phyloP scores from a whole-genome alignment of 371 early-diverging fungal genomes.

The Modicella reniformis region DNA sequence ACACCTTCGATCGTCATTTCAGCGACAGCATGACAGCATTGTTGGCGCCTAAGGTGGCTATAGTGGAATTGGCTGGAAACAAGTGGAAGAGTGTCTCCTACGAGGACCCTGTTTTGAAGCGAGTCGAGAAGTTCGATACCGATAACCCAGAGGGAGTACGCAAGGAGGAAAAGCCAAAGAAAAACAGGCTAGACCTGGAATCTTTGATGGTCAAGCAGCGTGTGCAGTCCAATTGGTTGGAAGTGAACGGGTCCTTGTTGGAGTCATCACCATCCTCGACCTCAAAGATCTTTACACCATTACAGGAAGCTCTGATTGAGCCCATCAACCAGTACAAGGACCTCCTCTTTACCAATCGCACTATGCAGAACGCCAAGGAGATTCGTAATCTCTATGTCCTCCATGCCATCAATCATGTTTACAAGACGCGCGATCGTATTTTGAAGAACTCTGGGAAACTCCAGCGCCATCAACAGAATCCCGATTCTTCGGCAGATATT shows the following conservation, averaged over 20 bases:
- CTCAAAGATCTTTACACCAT: slow-evolving; percentile 57
- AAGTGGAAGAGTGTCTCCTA: slow-evolving; percentile 55
- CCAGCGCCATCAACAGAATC: slow-evolving; percentile 64
- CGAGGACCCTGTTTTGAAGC: slow-evolving; percentile 59
- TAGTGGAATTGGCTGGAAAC: slow-evolving; percentile 46
- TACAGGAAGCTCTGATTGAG: slow-evolving; percentile 71
- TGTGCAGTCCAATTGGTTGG: slow-evolving; percentile 37
- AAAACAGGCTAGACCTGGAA: slow-evolving; percentile 51
- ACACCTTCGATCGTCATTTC: slow-evolving; percentile 49
- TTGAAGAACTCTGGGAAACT: slow-evolving; percentile 83
- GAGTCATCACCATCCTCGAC: slow-evolving; percentile 20
- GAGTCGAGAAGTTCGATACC: slow-evolving; percentile 56
- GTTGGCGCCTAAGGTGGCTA: slow-evolving; percentile 48
- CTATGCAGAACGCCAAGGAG: slow-evolving; percentile 68
- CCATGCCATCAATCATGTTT: slow-evolving; percentile 91
- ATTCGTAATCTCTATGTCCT: slow-evolving; percentile 78
- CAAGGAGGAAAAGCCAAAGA: slow-evolving; percentile 42
- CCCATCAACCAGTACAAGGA: slow-evolving; percentile 81
- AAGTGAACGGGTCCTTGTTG: slow-evolving; percentile 33
- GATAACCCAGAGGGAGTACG: slow-evolving; percentile 41
- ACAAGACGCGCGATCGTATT: slow-evolving; percentile 82
- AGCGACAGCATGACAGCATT: slow-evolving; percentile 48
- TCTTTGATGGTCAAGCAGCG: slow-evolving; percentile 55
- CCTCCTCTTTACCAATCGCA: slow-evolving; percentile 76
- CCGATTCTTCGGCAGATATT: slow-evolving; percentile 57